Conservation (phyloP, 345 rosid species). For the Litchi chinensis region DNA sequence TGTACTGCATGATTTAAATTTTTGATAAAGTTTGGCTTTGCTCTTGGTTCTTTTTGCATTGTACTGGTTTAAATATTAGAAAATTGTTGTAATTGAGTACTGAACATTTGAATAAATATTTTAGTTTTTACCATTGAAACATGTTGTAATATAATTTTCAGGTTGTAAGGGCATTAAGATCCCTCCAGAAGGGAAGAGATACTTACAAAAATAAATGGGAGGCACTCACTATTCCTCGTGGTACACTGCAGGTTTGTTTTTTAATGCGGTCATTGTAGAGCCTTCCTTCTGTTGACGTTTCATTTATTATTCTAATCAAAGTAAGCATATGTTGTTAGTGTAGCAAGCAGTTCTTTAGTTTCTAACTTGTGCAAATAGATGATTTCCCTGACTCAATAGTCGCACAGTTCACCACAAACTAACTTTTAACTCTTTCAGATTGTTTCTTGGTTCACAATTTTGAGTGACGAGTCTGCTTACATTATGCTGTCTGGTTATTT, state of each 20-base stretch:
- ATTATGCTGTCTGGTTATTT: constrained; percentile 5
- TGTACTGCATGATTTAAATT: too few relatives aligned
- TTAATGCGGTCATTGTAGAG: constrained; percentile 12
- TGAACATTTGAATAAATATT: not conserved
- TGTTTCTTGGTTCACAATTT: not conserved
- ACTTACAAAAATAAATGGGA: constrained; percentile 56
- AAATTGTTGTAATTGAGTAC: not conserved
- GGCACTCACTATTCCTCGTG: constrained; percentile 81
- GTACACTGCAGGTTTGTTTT: constrained; percentile 94
- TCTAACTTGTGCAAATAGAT: not conserved
- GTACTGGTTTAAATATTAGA: not conserved
- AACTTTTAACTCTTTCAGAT: not conserved
- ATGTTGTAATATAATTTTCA: constrained; percentile 30
- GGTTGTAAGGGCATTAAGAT: constrained; percentile 84
- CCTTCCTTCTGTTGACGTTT: constrained; percentile 7
- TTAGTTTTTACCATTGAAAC: constrained; percentile 13
- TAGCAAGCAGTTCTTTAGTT: not conserved
- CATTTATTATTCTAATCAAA: not conserved
- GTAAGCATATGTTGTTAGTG: too few relatives aligned
- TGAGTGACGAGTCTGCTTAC: not conserved
- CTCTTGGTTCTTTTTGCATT: not conserved
- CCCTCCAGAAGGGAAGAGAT: constrained; percentile 62
- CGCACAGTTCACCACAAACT: not conserved
- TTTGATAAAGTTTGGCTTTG: not conserved
- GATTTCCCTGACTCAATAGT: not conserved